Evolutionary conservation across 2,329 filamentous ascomycete genomes (phyloP).

Genomic region (Calycina herbarum): DNA sequence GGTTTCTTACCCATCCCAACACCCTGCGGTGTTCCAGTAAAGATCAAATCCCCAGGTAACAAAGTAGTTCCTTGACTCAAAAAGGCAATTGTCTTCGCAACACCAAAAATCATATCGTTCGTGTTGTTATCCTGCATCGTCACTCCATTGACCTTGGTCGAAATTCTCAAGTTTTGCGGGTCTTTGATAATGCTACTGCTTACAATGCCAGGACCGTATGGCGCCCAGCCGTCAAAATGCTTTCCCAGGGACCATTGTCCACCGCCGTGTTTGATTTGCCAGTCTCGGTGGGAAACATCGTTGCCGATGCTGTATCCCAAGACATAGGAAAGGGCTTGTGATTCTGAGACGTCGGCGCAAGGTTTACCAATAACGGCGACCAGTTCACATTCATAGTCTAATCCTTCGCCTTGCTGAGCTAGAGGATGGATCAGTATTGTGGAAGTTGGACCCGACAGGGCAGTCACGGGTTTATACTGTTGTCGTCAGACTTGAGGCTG

Average conservation of each 20-base stretch:
- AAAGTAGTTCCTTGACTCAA: conserved; percentile 63
- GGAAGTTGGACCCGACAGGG: conserved; percentile 64
- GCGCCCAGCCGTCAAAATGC: conserved; percentile 75
- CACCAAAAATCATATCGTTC: conserved; percentile 62
- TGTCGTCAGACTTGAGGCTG: background rate
- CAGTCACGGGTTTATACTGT: conserved; percentile 66
- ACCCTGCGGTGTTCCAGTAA: conserved; percentile 68
- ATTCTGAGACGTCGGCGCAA: conserved; percentile 64
- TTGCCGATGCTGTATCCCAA: conserved; percentile 75
- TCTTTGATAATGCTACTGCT: conserved; percentile 54
- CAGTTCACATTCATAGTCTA: conserved; percentile 82
- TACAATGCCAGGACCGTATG: conserved; percentile 71
- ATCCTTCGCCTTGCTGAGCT: conserved; percentile 63
- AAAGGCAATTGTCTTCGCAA: conserved; percentile 59
- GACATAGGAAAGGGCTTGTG: conserved; percentile 67
- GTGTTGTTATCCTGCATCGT: conserved; percentile 58
- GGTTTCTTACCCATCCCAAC: conserved; percentile 70
- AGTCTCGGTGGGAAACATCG: conserved; percentile 78
- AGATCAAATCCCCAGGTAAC: conserved; percentile 64
- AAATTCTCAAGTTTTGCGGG: conserved; percentile 57
- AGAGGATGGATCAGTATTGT: conserved; percentile 64
- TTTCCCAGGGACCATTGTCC: conserved; percentile 73
- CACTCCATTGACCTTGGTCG: conserved; percentile 59
- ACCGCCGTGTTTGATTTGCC: conserved; percentile 68
- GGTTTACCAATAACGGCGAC: conserved; percentile 70